These are phyloP conservation scores for Ochromonadaceae sp. DNA, from an alignment of 352 stramenopile species.

Conservation along the genomic window DNA sequence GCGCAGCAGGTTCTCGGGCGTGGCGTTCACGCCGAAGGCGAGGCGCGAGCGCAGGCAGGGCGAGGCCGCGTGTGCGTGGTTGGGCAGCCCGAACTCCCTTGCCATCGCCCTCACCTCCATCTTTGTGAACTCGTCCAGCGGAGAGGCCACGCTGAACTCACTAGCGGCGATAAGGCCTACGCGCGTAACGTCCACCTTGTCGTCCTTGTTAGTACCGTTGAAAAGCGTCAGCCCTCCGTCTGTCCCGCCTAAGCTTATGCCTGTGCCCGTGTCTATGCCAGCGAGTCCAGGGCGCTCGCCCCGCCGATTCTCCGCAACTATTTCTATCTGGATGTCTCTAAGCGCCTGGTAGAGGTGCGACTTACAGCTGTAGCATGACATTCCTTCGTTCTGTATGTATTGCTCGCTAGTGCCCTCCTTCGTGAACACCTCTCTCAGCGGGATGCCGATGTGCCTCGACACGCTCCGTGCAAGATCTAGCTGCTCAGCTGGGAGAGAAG, in stretches of 20 bases:
- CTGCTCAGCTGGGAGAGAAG: constrained; percentile 64
- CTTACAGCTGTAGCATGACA: constrained; percentile 93
- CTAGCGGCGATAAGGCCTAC: constrained; percentile 70
- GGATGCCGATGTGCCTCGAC: constrained; percentile 63
- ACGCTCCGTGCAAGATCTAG: constrained; percentile 61
- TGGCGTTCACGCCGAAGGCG: constrained; percentile 78
- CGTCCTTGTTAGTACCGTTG: constrained; percentile 92
- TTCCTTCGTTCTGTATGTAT: constrained; percentile 81
- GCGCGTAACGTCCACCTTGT: constrained; percentile 74
- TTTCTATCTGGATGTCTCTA: constrained; percentile 57
- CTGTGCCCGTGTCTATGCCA: background rate
- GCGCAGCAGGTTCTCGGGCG: constrained; percentile 42
- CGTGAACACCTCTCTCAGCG: constrained; percentile 61
- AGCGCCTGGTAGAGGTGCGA: constrained; percentile 88
- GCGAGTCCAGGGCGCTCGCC: too few species aligned
- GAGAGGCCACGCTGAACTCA: constrained; percentile 78
- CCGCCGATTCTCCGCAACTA: too few species aligned
- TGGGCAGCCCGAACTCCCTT: constrained; percentile 72
- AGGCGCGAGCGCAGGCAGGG: constrained; percentile 84
- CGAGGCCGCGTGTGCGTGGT: constrained; percentile 85
- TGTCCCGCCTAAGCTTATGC: background rate
- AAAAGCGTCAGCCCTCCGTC: constrained; percentile 51
- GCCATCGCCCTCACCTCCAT: constrained; percentile 53
- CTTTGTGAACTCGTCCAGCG: constrained; percentile 70
- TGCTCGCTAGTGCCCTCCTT: constrained; percentile 52